Percentiles rank a stretch among this genome's conserved stretches.
phyloP scores from a whole-genome alignment of 2,329 filamentous ascomycete species.

The Thermochaetoides dissita region DNA sequence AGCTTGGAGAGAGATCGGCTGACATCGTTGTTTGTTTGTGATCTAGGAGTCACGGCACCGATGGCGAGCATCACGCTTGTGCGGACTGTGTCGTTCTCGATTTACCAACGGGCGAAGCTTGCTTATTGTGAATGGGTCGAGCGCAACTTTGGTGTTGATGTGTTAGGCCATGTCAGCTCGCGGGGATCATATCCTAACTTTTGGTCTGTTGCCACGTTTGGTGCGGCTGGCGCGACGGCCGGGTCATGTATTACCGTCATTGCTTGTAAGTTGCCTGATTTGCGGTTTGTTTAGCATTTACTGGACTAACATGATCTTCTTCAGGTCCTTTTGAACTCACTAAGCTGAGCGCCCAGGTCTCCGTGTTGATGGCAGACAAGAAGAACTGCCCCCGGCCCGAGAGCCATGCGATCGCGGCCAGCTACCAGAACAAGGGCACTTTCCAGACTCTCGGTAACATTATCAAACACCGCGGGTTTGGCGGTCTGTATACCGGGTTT shows the following conservation, averaged over 20 bases:
- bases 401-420: constrained; percentile 47
- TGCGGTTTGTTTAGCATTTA: neutral
- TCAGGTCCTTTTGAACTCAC: constrained; percentile 71
- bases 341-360: constrained; percentile 78
- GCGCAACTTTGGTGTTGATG: constrained; percentile 52
- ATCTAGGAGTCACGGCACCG: constrained; percentile 59
- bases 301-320: neutral
- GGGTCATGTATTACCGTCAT: constrained; percentile 68
- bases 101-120: constrained; percentile 64
- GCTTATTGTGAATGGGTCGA: constrained; percentile 58
- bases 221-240: constrained; percentile 62
- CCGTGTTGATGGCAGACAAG: constrained; percentile 56
- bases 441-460: constrained; percentile 64
- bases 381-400: constrained; percentile 31
- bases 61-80: constrained; percentile 40
- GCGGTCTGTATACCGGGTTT: constrained; percentile 69
- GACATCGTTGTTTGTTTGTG: constrained; percentile 9
- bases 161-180: constrained; percentile 58
- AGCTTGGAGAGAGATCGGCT: constrained; percentile 7
- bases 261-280: constrained; percentile 44
- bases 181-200: constrained; percentile 57
- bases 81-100: constrained; percentile 27
- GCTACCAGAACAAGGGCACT: constrained; percentile 67
- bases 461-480: constrained; percentile 56
- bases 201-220: constrained; percentile 63